A percentile compares a stretch with the other conserved stretches of the same genome.
Evolutionary conservation across 495 filamentous ascomycete species (phyloP).

Genomic region (Tuber brumale): DNA sequence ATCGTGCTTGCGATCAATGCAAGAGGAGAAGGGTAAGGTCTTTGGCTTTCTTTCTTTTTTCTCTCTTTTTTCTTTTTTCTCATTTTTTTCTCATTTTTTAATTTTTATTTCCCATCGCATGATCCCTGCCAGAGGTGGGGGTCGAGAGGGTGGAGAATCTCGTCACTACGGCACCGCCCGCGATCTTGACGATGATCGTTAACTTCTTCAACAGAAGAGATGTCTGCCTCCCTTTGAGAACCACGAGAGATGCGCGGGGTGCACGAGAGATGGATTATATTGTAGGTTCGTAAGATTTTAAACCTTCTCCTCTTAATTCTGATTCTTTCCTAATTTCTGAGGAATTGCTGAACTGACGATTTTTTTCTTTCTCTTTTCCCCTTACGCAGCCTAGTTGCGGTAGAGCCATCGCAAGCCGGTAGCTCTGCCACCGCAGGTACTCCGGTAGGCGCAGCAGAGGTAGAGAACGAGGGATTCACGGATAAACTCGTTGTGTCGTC

Average conservation of each 20-base stretch:
- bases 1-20: slow-evolving; percentile 38
- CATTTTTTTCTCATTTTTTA: background rate
- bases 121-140: background rate
- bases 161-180: background rate
- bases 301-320: too few species aligned
- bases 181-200: background rate
- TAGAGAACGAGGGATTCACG: background rate
- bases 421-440: background rate
- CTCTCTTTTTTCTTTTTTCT: background rate
- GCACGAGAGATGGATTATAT: slow-evolving; percentile 31
- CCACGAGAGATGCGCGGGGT: slow-evolving; percentile 40
- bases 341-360: background rate
- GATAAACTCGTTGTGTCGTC: background rate
- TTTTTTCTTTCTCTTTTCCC: background rate
- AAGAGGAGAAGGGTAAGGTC: slow-evolving; percentile 36
- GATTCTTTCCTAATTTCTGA: background rate
- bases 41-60: background rate
- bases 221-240: slow-evolving; percentile 39
- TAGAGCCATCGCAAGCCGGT: background rate
- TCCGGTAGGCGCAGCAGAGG: background rate
- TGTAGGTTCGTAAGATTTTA: slow-evolving; percentile 24
- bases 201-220: slow-evolving; percentile 23
- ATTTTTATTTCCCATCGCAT: background rate
- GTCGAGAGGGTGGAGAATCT: background rate
- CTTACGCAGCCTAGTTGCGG: background rate